Percentiles rank a stretch among this genome's conserved stretches.
Conservation (phyloP, 2,329 filamentous ascomycete species). For the Colletotrichum trifolii region DNA sequence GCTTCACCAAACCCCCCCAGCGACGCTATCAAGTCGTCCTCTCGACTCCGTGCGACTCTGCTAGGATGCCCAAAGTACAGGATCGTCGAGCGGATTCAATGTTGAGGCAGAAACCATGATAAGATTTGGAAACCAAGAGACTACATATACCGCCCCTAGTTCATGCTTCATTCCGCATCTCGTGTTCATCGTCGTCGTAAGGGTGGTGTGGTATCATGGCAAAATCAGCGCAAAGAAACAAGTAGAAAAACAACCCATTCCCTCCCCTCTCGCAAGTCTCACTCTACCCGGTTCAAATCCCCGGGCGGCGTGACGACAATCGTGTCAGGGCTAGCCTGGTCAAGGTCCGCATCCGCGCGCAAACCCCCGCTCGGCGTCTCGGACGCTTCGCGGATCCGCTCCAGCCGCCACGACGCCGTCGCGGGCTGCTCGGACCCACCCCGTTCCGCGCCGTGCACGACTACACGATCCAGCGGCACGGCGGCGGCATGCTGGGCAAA, state of each 20-base stretch:
- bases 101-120: no score
- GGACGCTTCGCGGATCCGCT: conserved; percentile 31
- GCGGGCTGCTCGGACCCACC: not conserved
- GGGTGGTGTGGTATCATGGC: conserved; percentile 10
- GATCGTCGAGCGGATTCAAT: no score
- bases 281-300: not conserved
- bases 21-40: no score
- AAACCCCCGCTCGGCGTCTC: conserved; percentile 17
- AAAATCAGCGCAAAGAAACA: conserved; percentile 4
- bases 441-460: no score
- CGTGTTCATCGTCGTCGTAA: conserved; percentile 17
- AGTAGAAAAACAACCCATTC: not conserved
- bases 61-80: no score
- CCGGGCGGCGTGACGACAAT: conserved; percentile 32
- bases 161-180: not conserved
- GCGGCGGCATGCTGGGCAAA: conserved; percentile 40
- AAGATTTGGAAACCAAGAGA: no score
- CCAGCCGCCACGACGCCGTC: conserved; percentile 26
- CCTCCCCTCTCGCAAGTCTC: not conserved
- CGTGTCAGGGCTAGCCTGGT: conserved; percentile 34
- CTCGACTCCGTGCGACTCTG: no score
- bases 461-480: conserved; percentile 46
- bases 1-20: no score
- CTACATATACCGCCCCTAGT: not conserved
- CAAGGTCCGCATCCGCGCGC: conserved; percentile 25